Percentiles rank a stretch among this genome's conserved stretches.
phyloP scores from a whole-genome alignment of 768 basidiomycete genomes.

The Auriscalpium vulgare region DNA sequence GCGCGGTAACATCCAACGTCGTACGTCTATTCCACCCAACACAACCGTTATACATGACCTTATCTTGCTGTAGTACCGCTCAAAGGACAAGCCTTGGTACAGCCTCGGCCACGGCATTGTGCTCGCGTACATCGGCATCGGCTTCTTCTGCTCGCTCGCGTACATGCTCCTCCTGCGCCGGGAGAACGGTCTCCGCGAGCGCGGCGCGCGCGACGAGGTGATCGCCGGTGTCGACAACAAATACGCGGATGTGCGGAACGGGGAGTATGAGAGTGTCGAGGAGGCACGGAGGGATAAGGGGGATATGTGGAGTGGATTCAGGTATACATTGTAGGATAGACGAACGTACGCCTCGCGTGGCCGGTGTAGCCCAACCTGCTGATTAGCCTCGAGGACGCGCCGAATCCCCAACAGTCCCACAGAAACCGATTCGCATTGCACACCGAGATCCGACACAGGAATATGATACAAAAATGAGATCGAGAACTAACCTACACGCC shows the following conservation, averaged over 20 bases:
- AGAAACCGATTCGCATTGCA: too few relatives aligned
- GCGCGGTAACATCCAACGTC: constrained; percentile 59
- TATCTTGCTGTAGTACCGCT: constrained; percentile 44
- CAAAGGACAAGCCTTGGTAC: constrained; percentile 59
- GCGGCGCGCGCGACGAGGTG: constrained; percentile 61
- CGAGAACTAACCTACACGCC: too few relatives aligned
- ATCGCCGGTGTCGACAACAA: constrained; percentile 43
- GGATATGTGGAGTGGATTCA: constrained; percentile 72
- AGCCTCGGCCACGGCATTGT: constrained; percentile 61
- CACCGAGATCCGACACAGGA: too few relatives aligned
- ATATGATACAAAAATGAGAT: too few relatives aligned
- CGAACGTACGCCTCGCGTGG: background rate
- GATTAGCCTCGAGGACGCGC: background rate
- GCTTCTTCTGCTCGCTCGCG: constrained; percentile 43
- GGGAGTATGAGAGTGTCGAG: constrained; percentile 42
- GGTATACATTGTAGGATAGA: constrained; percentile 42
- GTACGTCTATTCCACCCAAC: constrained; percentile 28
- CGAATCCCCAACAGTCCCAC: too few relatives aligned
- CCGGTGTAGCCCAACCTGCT: too few relatives aligned
- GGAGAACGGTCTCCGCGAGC: constrained; percentile 57
- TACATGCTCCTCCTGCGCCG: constrained; percentile 40
- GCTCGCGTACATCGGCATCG: constrained; percentile 61
- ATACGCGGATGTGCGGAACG: constrained; percentile 36
- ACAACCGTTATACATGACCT: background rate
- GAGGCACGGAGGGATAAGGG: constrained; percentile 56